Evolutionary conservation across 2,329 filamentous ascomycete species (phyloP), one percentile per base, ranked within the genome.

Genomic region (Passalora sequoiae): DNA sequence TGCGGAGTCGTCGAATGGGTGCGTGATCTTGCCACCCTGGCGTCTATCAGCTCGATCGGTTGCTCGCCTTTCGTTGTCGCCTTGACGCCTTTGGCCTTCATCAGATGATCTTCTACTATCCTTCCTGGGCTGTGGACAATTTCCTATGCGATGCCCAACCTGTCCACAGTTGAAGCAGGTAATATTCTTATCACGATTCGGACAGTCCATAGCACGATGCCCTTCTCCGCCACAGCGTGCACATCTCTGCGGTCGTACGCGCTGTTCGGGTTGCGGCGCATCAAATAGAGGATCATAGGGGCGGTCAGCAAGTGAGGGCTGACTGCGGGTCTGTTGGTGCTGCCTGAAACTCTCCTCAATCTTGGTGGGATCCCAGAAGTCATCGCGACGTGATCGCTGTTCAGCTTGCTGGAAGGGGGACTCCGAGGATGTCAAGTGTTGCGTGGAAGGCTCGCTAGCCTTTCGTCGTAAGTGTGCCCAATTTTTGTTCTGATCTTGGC

Each of bases 381-480:
- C 19, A 7, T 36, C 33, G 19, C 7, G 33, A 10, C 4, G 33
- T 22, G 17, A 20, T 21, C 20, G 33, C 22, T 13, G 28, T n/a
- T n/a, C n/a, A n/a, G n/a, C n/a, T n/a, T n/a, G n/a, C n/a, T n/a
- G n/a, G n/a, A n/a, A n/a, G n/a, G n/a, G n/a, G n/a, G n/a, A n/a
- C n/a, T n/a, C n/a, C n/a, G n/a, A n/a, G n/a, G n/a, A n/a, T n/a
- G n/a, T n/a, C n/a, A n/a, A n/a, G n/a, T n/a, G n/a, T n/a, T n/a
- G n/a, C n/a, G 39, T 29, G 22, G 19, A 4, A 32, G 31, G 21
- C 42, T 46, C 44, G 3, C 41, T 21, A 10, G 43, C 25, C 9
- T 45, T 45, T 6, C 48, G 47, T 30, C 53, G 47, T 12, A 60
- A 39, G 35, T 60, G 57, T 36, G 56, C 50, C 58, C 58, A 60